Evolutionary conservation across 2,329 filamentous ascomycete species (phyloP), one percentile per base, ranked within the genome.

Genomic region (Cytospora mali): DNA sequence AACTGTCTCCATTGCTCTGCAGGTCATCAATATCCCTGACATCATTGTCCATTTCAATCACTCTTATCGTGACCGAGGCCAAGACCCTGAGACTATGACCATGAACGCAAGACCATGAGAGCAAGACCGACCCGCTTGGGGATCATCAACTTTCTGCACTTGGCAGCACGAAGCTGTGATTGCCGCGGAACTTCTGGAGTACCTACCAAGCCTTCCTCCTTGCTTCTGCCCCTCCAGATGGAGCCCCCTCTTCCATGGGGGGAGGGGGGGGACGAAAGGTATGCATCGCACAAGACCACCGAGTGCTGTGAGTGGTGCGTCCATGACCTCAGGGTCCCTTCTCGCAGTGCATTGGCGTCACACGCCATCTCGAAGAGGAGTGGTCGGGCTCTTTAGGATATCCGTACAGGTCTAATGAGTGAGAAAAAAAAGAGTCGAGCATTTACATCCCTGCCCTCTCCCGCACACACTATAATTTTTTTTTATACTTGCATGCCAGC

Each of bases 251-350:
- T 46, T 46, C 42, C n/a, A 23, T 46, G 35, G 35, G 16, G n/a
- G n/a, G n/a, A n/a, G n/a, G n/a, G n/a, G n/a, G n/a, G n/a, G n/a
- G n/a, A n/a, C n/a, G n/a, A 10, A 39, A 18, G 42, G 42, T 21
- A 46, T 46, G 42, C n/a, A 46, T 46, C 21, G 42, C 10, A 6
- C 42, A 46, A 23, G n/a, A 46, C 42, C 16, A n/a, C 16, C 35
- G 35, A 39, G 35, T 39, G n/a, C 42, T 46, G n/a, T 46, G n/a
- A 46, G 42, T 46, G 42, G 42, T 46, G 42, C 42, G 42, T 18
- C 42, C 42, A 46, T 46, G 42, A 46, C 42, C 42, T 46, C 42
- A 46, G 42, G 42, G 42, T 46, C 39, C 42, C 42, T 46, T 46
- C 42, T 46, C 42, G 42, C n/a, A 11, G 42, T 46, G 42, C 42